Percentiles rank a stretch among this genome's conserved stretches.
These are phyloP conservation scores for Pachyrhizus erosus DNA, from an alignment of 306 rosid species.

Conservation along the genomic window DNA sequence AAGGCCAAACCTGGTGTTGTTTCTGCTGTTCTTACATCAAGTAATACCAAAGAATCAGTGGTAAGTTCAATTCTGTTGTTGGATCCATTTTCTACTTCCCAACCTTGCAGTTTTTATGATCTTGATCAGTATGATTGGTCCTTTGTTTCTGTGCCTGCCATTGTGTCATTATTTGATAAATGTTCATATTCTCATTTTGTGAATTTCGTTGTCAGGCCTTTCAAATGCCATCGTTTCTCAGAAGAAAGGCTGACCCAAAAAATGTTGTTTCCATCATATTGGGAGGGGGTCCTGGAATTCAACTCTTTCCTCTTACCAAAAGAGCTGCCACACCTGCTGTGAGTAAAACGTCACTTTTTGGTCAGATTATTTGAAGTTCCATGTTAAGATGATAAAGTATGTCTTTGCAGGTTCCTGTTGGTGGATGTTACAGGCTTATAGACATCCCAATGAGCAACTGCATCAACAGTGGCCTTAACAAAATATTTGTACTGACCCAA, in stretches of 20 bases:
- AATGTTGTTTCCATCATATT: conserved; percentile 83
- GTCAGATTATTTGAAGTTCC: conserved; percentile 2
- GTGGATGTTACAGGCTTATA: conserved; percentile 93
- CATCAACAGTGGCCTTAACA: conserved; percentile 90
- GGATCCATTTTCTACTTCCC: conserved; percentile 1
- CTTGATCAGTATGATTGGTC: background rate
- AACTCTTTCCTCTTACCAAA: conserved; percentile 86
- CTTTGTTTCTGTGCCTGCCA: conserved; percentile 4
- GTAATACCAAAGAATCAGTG: conserved; percentile 53
- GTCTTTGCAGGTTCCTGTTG: conserved; percentile 84
- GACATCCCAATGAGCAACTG: conserved; percentile 98
- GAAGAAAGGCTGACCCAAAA: conserved; percentile 71
- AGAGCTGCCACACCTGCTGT: conserved; percentile 80
- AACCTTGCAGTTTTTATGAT: background rate
- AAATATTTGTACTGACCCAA: conserved; percentile 84
- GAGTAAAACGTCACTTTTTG: conserved; percentile 37
- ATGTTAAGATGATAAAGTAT: conserved; percentile 23
- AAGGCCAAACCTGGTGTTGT: conserved; percentile 59
- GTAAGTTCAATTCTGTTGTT: conserved; percentile 55
- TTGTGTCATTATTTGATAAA: conserved; percentile 25
- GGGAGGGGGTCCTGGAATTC: conserved; percentile 89
- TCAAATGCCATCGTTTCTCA: conserved; percentile 61
- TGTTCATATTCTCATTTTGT: conserved; percentile 9
- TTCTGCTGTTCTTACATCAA: conserved; percentile 71
- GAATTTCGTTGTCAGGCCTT: conserved; percentile 59